Evolutionary conservation across 306 rosid genomes (phyloP).

Genomic region (Prunus campanulata): DNA sequence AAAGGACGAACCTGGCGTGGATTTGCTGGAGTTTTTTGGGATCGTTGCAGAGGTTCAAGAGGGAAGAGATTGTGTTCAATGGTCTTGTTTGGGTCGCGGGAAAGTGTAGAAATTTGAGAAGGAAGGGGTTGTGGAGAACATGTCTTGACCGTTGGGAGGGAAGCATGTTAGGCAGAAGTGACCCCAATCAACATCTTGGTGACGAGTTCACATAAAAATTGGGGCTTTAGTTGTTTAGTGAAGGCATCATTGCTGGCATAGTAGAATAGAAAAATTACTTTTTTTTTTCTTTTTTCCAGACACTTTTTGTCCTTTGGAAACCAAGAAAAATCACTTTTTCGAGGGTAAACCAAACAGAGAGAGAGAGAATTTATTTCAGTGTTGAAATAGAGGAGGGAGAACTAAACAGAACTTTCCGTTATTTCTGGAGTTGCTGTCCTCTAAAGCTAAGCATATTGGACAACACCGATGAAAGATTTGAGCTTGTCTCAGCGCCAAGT

Average conservation of each 20-base stretch:
- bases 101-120: slow-evolving; percentile 26
- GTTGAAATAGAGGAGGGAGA: not conserved
- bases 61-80: slow-evolving; percentile 40
- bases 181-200: not conserved
- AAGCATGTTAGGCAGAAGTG: slow-evolving; percentile 25
- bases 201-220: not conserved
- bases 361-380: not conserved
- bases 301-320: no score
- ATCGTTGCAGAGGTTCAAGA: slow-evolving; percentile 55
- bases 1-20: slow-evolving; percentile 68
- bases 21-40: slow-evolving; percentile 55
- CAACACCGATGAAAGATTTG: not conserved
- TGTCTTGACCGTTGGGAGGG: slow-evolving; percentile 24
- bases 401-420: not conserved
- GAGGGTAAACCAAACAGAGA: not conserved
- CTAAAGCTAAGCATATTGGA: slow-evolving; percentile 22
- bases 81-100: slow-evolving; percentile 40
- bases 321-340: no score
- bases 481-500: slow-evolving; percentile 17
- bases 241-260: no score
- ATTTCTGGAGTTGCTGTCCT: slow-evolving; percentile 7
- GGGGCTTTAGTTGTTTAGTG: no score
- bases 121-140: slow-evolving; percentile 7
- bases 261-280: no score
- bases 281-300: no score